Conservation (phyloP, 345 rosid genomes). For the Eucalyptus guilfoylei region DNA sequence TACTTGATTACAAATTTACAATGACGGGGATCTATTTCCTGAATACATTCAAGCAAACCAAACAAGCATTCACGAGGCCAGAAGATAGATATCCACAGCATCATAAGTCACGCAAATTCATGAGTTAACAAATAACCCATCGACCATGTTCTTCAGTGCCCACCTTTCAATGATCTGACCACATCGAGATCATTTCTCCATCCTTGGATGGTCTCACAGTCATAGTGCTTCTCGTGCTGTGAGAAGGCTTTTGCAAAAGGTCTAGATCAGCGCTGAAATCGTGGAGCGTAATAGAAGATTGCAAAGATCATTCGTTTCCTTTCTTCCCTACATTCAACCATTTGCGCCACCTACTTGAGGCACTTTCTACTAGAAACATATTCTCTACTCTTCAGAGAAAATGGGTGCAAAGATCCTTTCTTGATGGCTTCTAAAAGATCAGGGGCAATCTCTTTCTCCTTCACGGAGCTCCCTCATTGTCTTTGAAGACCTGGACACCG, state of each 20-base stretch:
- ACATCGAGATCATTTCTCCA: neutral
- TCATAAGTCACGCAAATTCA: neutral
- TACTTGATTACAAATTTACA: neutral
- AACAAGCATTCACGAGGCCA: neutral
- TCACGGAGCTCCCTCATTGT: neutral
- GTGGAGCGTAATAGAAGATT: neutral
- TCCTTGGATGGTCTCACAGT: neutral
- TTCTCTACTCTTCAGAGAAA: neutral
- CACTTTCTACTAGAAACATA: neutral
- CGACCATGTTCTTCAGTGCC: neutral
- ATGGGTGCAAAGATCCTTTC: neutral
- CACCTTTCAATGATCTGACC: neutral
- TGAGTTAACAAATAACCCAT: neutral
- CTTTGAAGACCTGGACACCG: neutral
- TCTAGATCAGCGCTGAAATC: fast-evolving
- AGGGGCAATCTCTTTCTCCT: neutral
- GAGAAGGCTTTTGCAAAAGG: neutral
- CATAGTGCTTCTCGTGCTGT: neutral
- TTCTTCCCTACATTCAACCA: neutral
- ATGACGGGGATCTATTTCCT: neutral
- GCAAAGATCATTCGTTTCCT: neutral
- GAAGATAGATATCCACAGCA: neutral
- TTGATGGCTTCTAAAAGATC: neutral
- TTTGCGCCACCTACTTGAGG: neutral
- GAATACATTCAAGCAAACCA: neutral